Conservation (phyloP, 2,329 filamentous ascomycete species). For the Claviceps sp. region DNA sequence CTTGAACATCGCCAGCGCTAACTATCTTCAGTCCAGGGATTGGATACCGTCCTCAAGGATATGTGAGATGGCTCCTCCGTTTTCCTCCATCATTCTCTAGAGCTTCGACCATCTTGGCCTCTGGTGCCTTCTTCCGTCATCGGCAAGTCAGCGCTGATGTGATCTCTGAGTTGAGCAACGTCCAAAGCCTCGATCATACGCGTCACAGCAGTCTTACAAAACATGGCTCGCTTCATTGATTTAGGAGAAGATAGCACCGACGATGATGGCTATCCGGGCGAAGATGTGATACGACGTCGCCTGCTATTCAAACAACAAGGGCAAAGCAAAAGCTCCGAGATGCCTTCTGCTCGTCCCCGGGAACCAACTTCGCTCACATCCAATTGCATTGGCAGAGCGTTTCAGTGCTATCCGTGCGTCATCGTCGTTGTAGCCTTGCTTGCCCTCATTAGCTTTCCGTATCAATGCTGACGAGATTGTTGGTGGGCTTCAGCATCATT, state of each 20-base stretch:
- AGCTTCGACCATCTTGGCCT: neutral
- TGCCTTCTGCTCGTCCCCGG: neutral
- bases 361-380: neutral
- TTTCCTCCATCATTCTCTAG: conserved; percentile 1
- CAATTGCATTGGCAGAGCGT: conserved; percentile 17
- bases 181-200: neutral
- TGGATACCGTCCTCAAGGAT: neutral
- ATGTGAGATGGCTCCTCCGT: conserved; percentile 6
- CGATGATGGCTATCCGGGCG: conserved; percentile 2
- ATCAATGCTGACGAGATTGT: neutral
- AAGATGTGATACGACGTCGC: conserved; percentile 3
- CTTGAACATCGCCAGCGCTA: neutral
- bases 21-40: neutral
- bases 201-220: neutral
- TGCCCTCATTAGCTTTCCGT: neutral
- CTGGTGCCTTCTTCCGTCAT: neutral
- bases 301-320: conserved; percentile 2
- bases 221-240: conserved; percentile 14
- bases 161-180: neutral
- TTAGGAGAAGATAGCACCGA: conserved; percentile 9
- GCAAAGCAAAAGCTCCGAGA: neutral
- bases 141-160: neutral
- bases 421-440: neutral
- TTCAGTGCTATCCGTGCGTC: conserved; percentile 24
- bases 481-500: conserved; percentile 51